phyloP scores from a whole-genome alignment of 768 basidiomycete species.

The Boletus subparvulus region DNA sequence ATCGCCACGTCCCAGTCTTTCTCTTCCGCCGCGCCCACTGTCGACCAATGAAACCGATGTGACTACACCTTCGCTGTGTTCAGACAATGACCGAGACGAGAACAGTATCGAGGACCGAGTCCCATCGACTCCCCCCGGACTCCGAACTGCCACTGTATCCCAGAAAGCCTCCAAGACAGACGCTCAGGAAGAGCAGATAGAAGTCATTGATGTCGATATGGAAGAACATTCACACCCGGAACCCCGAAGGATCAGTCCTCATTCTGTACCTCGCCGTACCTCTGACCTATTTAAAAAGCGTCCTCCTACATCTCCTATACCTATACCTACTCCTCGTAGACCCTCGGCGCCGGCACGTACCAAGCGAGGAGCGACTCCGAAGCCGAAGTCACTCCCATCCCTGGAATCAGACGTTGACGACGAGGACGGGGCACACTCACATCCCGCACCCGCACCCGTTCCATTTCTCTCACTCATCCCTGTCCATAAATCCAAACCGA shows the following conservation, averaged over 20 bases:
- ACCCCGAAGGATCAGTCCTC: constrained; percentile 6
- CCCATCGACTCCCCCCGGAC: constrained; percentile 51
- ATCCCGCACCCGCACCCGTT: neutral
- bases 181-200: constrained; percentile 15
- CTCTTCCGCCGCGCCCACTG: constrained; percentile 21
- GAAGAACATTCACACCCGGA: constrained; percentile 17
- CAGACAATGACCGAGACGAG: constrained; percentile 63
- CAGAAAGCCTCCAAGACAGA: neutral
- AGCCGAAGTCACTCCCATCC: constrained; percentile 16
- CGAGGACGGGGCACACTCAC: constrained; percentile 18
- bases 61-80: constrained; percentile 70
- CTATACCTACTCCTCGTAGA: constrained; percentile 49
- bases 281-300: constrained; percentile 56
- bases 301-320: constrained; percentile 64
- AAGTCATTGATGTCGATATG: constrained; percentile 42
- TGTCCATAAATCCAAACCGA: constrained; percentile 7
- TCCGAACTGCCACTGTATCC: constrained; percentile 22
- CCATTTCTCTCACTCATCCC: constrained; percentile 29
- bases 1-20: constrained; percentile 28
- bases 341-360: constrained; percentile 58
- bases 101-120: constrained; percentile 46
- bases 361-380: constrained; percentile 34
- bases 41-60: constrained; percentile 40
- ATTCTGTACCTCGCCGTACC: constrained; percentile 14
- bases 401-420: constrained; percentile 27